Evolutionary conservation across 352 stramenopile genomes (phyloP).

Genomic region (Phytophthora brassicae): DNA sequence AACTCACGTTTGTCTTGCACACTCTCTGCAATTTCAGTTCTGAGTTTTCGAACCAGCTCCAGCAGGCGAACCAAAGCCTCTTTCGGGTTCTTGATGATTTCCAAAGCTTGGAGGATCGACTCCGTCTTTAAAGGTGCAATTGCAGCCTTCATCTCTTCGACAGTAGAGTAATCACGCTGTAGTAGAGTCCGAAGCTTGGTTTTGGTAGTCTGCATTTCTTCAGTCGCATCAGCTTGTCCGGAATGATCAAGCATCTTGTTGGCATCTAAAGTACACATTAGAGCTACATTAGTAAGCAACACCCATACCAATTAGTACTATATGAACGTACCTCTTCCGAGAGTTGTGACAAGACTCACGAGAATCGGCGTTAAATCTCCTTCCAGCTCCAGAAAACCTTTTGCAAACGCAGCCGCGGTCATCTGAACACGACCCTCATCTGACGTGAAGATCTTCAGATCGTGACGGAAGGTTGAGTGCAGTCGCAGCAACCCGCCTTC

Average conservation of each 20-base stretch:
- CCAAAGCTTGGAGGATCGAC: constrained; percentile 78
- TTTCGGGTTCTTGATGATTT: constrained; percentile 82
- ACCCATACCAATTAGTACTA: not conserved
- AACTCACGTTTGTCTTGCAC: constrained; percentile 65
- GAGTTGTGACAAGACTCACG: constrained; percentile 92
- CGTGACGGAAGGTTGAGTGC: constrained; percentile 99
- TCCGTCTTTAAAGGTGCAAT: constrained; percentile 74
- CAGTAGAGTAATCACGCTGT: constrained; percentile 70
- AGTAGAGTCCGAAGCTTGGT: constrained; percentile 92
- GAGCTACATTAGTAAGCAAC: constrained; percentile 1
- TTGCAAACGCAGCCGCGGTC: constrained; percentile 99
- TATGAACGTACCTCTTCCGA: constrained; percentile 68
- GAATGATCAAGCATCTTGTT: constrained; percentile 99
- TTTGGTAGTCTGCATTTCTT: constrained; percentile 83
- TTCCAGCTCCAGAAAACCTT: constrained; percentile 99
- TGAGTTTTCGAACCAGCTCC: constrained; percentile 77
- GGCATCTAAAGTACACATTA: constrained; percentile 56
- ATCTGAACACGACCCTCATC: constrained; percentile 99
- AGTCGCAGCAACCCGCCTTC: constrained; percentile 95
- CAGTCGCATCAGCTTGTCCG: constrained; percentile 96
- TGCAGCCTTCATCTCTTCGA: constrained; percentile 63
- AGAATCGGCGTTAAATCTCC: constrained; percentile 99
- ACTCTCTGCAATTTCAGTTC: constrained; percentile 75
- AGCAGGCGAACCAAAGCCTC: constrained; percentile 68
- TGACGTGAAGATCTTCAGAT: constrained; percentile 99